phyloP scores from a whole-genome alignment of 805 yeast species.

The Hanseniaspora taiwanica region DNA sequence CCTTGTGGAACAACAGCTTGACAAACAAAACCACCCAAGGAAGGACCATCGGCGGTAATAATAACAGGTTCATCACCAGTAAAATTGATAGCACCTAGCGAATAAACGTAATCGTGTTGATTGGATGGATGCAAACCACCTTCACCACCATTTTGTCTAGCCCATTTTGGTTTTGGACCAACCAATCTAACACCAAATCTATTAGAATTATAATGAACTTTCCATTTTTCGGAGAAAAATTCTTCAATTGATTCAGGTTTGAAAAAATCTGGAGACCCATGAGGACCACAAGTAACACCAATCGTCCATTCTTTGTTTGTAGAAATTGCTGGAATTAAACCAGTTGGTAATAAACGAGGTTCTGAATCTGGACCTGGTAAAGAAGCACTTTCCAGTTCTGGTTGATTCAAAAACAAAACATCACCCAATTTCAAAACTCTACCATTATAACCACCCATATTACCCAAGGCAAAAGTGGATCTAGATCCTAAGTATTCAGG shows the following conservation, averaged over 20 bases:
- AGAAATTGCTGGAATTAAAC: slow-evolving; percentile 24
- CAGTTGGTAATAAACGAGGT: slow-evolving; percentile 44
- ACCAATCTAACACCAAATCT: slow-evolving; percentile 89
- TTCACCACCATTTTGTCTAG: slow-evolving; percentile 91
- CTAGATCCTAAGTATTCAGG: slow-evolving; percentile 92
- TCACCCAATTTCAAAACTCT: slow-evolving; percentile 86
- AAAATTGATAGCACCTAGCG: slow-evolving; percentile 91
- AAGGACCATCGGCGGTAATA: slow-evolving; percentile 93
- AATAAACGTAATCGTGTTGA: slow-evolving; percentile 93
- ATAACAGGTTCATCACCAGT: slow-evolving; percentile 99
- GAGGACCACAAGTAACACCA: slow-evolving; percentile 95
- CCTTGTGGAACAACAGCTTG: slow-evolving; percentile 91
- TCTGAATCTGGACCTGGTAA: slow-evolving; percentile 60
- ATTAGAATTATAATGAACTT: slow-evolving; percentile 92
- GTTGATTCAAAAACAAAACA: slow-evolving; percentile 74
- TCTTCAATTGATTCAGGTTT: slow-evolving; percentile 56
- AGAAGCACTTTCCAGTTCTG: slow-evolving; percentile 50
- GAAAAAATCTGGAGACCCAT: slow-evolving; percentile 94
- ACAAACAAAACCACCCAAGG: slow-evolving; percentile 94
- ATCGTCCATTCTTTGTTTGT: slow-evolving; percentile 50
- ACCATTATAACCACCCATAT: slow-evolving; percentile 90
- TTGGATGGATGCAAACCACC: slow-evolving; percentile 98
- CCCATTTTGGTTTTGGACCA: slow-evolving; percentile 97
- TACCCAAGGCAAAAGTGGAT: slow-evolving; percentile 88
- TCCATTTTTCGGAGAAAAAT: slow-evolving; percentile 74